Evolutionary conservation across 768 basidiomycete species (phyloP), one percentile per base, ranked within the genome.

Genomic region (Lentinula raphanica): DNA sequence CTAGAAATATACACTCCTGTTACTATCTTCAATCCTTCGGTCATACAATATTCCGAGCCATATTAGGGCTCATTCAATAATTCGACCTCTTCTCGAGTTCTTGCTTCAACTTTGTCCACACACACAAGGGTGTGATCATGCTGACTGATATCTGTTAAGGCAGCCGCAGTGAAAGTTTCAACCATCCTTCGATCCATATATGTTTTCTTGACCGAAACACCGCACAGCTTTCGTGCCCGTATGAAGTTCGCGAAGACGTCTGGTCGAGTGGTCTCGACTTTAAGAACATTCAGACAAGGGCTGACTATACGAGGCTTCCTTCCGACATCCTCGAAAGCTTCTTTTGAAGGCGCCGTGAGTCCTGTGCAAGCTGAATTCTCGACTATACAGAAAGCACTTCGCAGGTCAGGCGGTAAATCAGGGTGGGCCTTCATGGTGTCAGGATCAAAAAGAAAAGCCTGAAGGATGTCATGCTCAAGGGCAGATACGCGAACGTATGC

Each of bases 31-130:
- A 44, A 44, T 40, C 25, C 39, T n/a, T n/a, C n/a, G n/a, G n/a
- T n/a, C n/a, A n/a, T n/a, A n/a, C n/a, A n/a, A n/a, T n/a, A n/a
- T n/a, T n/a, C n/a, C n/a, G n/a, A n/a, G n/a, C n/a, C 5, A 28
- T 39, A 12, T 54, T 17, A 54, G 25, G 54, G 48, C 21, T 58
- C 58, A 23, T 38, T 51, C 2, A 74, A 42, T 38, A 80, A 27
- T 42, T 53, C 67, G 40, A 69, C 69, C 64, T 84, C 82, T 61
- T 83, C 82, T 2, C 68, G 67, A 17, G 81, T 76, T 50, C 71
- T 78, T 11, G 72, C 65, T 3, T 79, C 78, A 29, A 69, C n/a
- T n/a, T n/a, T 59, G 21, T 63, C 69, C 53, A 79, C 59, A 5
- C 69, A 38, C 40, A 56, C 32, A 5, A 56, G 23, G 15, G 27